Conservation (phyloP, 805 yeast species). For the Phaffomyces thermotolerans region DNA sequence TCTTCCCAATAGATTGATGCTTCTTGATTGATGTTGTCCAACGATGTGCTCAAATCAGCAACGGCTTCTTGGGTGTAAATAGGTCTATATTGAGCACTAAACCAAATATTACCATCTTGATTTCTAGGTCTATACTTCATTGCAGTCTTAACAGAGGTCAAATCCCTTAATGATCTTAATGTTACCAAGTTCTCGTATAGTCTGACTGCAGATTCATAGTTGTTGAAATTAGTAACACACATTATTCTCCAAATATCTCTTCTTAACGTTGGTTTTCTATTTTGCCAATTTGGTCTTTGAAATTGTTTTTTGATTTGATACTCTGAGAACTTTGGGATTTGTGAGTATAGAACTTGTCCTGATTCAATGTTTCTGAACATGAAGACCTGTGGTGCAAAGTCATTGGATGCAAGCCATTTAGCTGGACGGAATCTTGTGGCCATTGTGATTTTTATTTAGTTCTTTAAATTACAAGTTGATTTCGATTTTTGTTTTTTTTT, state of each 20-base stretch:
- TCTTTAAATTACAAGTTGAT: background rate
- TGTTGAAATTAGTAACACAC: constrained; percentile 69
- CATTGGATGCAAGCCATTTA: constrained; percentile 49
- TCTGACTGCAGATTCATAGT: constrained; percentile 56
- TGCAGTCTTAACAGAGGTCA: constrained; percentile 50
- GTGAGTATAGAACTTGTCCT: constrained; percentile 88
- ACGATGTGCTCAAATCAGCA: constrained; percentile 66
- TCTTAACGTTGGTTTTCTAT: constrained; percentile 71
- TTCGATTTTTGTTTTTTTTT: background rate
- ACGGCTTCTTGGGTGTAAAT: constrained; percentile 87
- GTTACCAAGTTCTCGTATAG: constrained; percentile 71
- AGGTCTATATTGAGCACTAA: constrained; percentile 81
- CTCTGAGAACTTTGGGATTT: constrained; percentile 56
- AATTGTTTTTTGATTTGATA: constrained; percentile 49
- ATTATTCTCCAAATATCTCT: constrained; percentile 86
- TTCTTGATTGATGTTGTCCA: constrained; percentile 47
- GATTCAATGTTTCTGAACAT: constrained; percentile 78
- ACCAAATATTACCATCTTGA: constrained; percentile 78
- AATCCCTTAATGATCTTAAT: constrained; percentile 68
- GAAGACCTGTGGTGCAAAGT: constrained; percentile 76
- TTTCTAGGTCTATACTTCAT: constrained; percentile 63
- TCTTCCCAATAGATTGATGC: constrained; percentile 72
- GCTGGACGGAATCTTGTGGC: constrained; percentile 43
- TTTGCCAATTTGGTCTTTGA: constrained; percentile 83
- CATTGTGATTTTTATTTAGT: background rate